Percentiles rank a stretch among this genome's conserved stretches.
Evolutionary conservation across 805 yeast genomes (phyloP).

Genomic region (Teunomyces panamensis): DNA sequence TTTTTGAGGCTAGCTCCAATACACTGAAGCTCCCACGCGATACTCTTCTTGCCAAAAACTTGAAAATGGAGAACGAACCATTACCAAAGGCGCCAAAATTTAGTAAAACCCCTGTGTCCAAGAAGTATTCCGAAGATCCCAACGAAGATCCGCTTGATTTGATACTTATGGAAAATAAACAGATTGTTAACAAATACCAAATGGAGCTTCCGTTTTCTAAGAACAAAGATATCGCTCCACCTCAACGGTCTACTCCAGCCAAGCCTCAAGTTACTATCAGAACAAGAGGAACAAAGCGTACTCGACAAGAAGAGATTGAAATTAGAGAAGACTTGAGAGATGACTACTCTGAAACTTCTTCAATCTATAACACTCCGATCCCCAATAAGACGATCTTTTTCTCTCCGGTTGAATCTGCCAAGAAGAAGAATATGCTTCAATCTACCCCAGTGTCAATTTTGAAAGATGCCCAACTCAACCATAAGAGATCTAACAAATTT

Average conservation of each 20-base stretch:
- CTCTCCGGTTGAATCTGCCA: constrained; percentile 24
- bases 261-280: not conserved
- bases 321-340: not conserved
- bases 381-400: constrained; percentile 26
- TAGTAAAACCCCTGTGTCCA: constrained; percentile 11
- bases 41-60: constrained; percentile 14
- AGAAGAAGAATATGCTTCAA: constrained; percentile 14
- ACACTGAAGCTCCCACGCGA: constrained; percentile 12
- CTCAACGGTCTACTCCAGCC: not conserved
- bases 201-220: constrained; percentile 16
- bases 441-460: constrained; percentile 26
- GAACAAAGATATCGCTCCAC: not conserved
- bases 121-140: constrained; percentile 5
- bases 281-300: constrained; percentile 10
- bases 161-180: constrained; percentile 17
- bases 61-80: constrained; percentile 15
- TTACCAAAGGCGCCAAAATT: constrained; percentile 7
- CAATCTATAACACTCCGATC: constrained; percentile 22
- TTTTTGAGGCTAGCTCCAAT: not conserved
- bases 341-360: constrained; percentile 9
- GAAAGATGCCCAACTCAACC: constrained; percentile 17
- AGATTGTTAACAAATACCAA: constrained; percentile 11
- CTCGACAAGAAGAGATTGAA: constrained; percentile 3
- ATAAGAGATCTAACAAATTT: constrained; percentile 12
- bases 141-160: constrained; percentile 20